A percentile compares a stretch with the other conserved stretches of the same genome.
phyloP scores from a whole-genome alignment of 2,329 filamentous ascomycete species.

The Seiridium unicorne region DNA sequence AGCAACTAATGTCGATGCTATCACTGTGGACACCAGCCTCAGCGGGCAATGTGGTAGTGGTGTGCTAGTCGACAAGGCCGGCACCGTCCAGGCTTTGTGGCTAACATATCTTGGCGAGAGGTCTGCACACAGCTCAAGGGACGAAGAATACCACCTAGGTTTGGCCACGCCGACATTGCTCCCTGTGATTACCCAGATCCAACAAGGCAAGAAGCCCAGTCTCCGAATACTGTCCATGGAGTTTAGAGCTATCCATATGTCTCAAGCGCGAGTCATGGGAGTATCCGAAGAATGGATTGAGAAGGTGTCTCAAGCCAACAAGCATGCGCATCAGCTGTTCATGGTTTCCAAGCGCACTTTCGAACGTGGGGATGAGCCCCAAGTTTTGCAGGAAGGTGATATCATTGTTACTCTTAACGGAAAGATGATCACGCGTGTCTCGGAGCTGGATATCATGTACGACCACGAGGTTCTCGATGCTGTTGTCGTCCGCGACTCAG shows the following conservation, averaged over 20 bases:
- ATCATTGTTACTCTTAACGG: conserved; percentile 88
- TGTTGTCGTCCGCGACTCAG: conserved; percentile 79
- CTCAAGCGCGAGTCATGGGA: conserved; percentile 94
- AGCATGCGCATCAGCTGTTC: conserved; percentile 92
- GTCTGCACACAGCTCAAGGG: conserved; percentile 72
- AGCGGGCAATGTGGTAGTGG: conserved; percentile 92
- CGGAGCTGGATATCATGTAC: conserved; percentile 96
- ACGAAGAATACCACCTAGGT: conserved; percentile 95
- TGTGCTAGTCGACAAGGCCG: conserved; percentile 85
- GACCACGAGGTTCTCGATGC: conserved; percentile 80
- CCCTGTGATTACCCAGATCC: conserved; percentile 84
- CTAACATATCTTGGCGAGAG: conserved; percentile 94
- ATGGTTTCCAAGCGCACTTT: conserved; percentile 92
- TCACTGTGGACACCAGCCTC: conserved; percentile 92
- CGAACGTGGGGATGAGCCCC: conserved; percentile 48
- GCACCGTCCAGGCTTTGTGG: conserved; percentile 93
- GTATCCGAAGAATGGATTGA: conserved; percentile 95
- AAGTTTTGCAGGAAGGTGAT: conserved; percentile 81
- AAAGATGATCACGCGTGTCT: conserved; percentile 88
- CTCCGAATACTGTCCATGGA: conserved; percentile 92
- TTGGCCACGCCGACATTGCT: conserved; percentile 85
- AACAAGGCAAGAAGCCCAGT: conserved; percentile 73
- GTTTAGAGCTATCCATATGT: conserved; percentile 94
- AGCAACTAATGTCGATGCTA: conserved; percentile 93
- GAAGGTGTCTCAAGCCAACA: conserved; percentile 83